phyloP scores from a whole-genome alignment of 805 yeast species.

The Metschnikowia amazonensis region DNA sequence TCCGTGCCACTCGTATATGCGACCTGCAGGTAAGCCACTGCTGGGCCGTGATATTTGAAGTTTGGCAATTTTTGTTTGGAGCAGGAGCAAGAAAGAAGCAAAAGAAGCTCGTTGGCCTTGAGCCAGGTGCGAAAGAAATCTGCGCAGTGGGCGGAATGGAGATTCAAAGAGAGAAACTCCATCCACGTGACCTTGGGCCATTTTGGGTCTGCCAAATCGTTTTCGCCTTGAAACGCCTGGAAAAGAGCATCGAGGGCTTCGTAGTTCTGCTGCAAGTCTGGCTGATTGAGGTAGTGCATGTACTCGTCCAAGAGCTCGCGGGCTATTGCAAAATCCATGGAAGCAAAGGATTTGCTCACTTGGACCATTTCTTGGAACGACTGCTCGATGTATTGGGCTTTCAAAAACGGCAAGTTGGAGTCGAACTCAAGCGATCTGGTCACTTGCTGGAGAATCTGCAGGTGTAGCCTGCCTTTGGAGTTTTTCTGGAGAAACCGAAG shows the following conservation, averaged over 20 bases:
- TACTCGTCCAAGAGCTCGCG: conserved; percentile 28
- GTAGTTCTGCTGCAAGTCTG: conserved; percentile 10
- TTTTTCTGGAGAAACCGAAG: conserved; percentile 28
- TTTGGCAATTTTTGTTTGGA: neutral
- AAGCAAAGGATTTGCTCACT: neutral
- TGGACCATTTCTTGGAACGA: conserved; percentile 14
- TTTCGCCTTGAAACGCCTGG: conserved; percentile 29
- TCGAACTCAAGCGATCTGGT: conserved; percentile 20
- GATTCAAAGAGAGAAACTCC: conserved; percentile 28
- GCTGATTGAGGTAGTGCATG: conserved; percentile 17
- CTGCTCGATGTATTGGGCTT: conserved; percentile 35
- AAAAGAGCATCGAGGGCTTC: conserved; percentile 26
- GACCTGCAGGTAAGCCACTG: neutral
- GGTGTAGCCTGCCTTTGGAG: conserved; percentile 25
- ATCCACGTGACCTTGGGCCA: conserved; percentile 42
- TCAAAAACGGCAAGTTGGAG: conserved; percentile 26
- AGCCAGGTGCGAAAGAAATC: conserved; percentile 28
- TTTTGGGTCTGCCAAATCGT: conserved; percentile 22
- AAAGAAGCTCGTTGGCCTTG: conserved; percentile 32
- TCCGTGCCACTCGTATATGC: neutral
- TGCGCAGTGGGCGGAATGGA: conserved; percentile 26
- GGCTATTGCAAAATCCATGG: neutral
- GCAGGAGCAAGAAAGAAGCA: conserved; percentile 4
- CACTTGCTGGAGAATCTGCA: conserved; percentile 29
- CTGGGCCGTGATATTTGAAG: neutral